Evolutionary conservation across 2,329 filamentous ascomycete species (phyloP).

Genomic region (Colletotrichum paranaense): DNA sequence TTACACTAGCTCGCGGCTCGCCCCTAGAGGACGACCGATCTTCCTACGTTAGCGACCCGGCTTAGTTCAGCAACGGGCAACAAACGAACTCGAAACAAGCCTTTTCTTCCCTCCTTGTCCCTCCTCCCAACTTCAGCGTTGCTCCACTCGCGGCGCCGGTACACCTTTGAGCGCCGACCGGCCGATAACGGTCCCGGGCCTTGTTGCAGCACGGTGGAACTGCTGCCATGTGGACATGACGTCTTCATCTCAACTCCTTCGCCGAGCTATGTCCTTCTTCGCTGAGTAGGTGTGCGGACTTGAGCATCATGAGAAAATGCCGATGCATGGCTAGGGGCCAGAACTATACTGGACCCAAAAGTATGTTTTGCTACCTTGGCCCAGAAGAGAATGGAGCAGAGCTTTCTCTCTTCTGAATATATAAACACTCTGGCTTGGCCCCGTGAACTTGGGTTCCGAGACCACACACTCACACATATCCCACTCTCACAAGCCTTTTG

Average conservation of each 20-base stretch:
- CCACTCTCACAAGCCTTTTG: not conserved
- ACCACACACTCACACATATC: not conserved
- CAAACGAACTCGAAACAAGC: not conserved
- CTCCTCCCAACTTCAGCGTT: not conserved
- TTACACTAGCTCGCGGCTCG: slow-evolving; percentile 21
- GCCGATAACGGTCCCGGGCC: slow-evolving; percentile 15
- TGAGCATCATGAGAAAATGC: not conserved
- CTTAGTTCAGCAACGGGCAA: not conserved
- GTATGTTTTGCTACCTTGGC: not conserved
- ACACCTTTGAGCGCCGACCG: slow-evolving; percentile 18
- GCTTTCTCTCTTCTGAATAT: not conserved
- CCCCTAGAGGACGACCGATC: slow-evolving; percentile 25
- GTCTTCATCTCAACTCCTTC: slow-evolving; percentile 19
- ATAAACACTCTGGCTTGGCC: slow-evolving; percentile 8
- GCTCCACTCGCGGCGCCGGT: slow-evolving; percentile 16
- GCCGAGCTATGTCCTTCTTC: slow-evolving; percentile 22
- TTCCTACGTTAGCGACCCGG: not conserved
- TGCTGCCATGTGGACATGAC: slow-evolving; percentile 23
- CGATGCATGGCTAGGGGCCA: not conserved
- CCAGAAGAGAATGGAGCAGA: not conserved
- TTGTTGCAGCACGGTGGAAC: slow-evolving; percentile 22
- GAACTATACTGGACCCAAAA: not conserved
- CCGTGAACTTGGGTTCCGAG: no score
- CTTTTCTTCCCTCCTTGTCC: not conserved
- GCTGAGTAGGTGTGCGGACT: slow-evolving; percentile 4